phyloP scores from a whole-genome alignment of 345 rosid genomes.

The Anastatica hierochuntica region DNA sequence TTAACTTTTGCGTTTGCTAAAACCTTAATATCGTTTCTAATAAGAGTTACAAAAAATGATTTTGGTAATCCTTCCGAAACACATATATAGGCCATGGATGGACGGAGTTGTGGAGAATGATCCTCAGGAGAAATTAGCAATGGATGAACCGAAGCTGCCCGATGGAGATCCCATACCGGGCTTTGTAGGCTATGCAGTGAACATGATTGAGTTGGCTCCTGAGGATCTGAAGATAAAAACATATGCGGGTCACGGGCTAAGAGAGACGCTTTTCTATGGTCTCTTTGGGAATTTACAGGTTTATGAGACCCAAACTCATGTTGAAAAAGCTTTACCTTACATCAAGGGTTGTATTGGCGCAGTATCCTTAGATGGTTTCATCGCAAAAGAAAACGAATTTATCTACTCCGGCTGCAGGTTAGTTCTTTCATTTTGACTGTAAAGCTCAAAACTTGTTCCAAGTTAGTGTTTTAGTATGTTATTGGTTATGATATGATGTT shows the following conservation, averaged over 20 bases:
- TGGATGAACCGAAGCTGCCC: slow-evolving; percentile 35
- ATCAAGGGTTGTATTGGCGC: slow-evolving; percentile 33
- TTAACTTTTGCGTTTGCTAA: no score
- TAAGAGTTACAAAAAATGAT: no score
- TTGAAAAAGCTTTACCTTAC: slow-evolving; percentile 31
- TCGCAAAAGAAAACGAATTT: slow-evolving; percentile 34
- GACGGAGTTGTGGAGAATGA: slow-evolving; percentile 21
- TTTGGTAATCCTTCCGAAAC: no score
- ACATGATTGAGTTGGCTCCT: slow-evolving; percentile 36
- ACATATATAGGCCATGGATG: slow-evolving; percentile 22
- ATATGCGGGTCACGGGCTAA: slow-evolving; percentile 32
- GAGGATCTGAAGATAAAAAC: slow-evolving; percentile 19
- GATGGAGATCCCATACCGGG: slow-evolving; percentile 36
- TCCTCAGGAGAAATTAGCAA: slow-evolving; percentile 35
- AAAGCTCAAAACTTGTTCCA: background rate
- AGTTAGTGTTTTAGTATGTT: background rate
- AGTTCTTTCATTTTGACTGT: background rate
- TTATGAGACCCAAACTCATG: slow-evolving; percentile 35
- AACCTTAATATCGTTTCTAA: no score
- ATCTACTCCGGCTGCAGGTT: slow-evolving; percentile 39
- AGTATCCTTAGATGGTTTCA: slow-evolving; percentile 58
- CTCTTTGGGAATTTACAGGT: slow-evolving; percentile 51
- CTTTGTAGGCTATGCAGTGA: slow-evolving; percentile 60
- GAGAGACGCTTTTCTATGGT: slow-evolving; percentile 47
- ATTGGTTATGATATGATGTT: background rate